Percentiles rank a stretch among this genome's conserved stretches.
These are phyloP conservation scores for Mucor indicus DNA, from an alignment of 371 early-diverging fungal genomes.

Conservation along the genomic window DNA sequence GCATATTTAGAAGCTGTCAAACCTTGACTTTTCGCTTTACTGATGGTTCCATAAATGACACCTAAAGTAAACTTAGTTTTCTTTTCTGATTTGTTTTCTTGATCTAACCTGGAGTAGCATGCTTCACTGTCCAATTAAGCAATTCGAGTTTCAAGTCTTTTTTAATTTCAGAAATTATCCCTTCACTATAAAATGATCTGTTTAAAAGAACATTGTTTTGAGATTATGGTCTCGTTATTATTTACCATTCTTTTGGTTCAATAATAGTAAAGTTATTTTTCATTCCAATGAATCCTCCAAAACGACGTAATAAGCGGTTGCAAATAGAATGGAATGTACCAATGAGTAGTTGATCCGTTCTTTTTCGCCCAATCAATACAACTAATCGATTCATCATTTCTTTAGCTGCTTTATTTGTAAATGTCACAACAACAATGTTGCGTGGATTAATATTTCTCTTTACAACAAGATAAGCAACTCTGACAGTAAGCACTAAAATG, in stretches of 20 bases:
- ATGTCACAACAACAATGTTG: constrained; percentile 56
- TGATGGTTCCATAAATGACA: constrained; percentile 22
- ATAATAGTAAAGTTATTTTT: constrained; percentile 44
- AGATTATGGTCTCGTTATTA: no score
- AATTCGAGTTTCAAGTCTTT: background rate
- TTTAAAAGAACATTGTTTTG: background rate
- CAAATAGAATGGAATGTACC: constrained; percentile 66
- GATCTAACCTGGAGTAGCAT: constrained; percentile 7
- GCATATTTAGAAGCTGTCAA: constrained; percentile 10
- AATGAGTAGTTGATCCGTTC: constrained; percentile 23
- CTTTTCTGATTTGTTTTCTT: background rate
- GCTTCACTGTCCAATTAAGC: background rate
- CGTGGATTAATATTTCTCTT: constrained; percentile 31
- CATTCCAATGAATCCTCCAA: constrained; percentile 27
- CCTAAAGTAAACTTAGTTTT: constrained; percentile 7
- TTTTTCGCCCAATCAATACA: constrained; percentile 22
- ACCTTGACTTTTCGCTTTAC: constrained; percentile 29
- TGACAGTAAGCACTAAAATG: constrained; percentile 35
- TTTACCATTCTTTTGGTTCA: constrained; percentile 36
- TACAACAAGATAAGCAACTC: constrained; percentile 41
- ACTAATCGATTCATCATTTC: constrained; percentile 53
- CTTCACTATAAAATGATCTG: constrained; percentile 10
- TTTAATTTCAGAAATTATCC: constrained; percentile 15
- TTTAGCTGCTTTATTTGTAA: constrained; percentile 65
- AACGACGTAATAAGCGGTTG: constrained; percentile 31